Evolutionary conservation across 768 basidiomycete genomes (phyloP).

Genomic region (Mycena floridula): DNA sequence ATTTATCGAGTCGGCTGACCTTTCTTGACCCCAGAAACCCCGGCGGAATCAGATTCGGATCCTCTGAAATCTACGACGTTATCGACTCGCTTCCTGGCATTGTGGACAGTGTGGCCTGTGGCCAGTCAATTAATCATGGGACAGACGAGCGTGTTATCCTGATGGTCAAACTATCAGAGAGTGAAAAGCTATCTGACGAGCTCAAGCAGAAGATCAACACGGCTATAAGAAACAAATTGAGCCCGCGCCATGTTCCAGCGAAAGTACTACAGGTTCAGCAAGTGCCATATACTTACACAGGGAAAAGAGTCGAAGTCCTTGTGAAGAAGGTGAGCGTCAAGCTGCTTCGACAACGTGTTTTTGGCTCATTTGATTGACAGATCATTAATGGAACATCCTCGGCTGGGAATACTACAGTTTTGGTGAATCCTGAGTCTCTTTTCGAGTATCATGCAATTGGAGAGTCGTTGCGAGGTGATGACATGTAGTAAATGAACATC

Average conservation of each 20-base stretch:
- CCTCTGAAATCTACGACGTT: constrained; percentile 77
- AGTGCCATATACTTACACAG: constrained; percentile 76
- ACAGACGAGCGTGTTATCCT: constrained; percentile 72
- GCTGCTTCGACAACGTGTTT: constrained; percentile 10
- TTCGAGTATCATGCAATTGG: constrained; percentile 55
- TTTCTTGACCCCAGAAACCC: constrained; percentile 48
- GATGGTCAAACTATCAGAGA: constrained; percentile 60
- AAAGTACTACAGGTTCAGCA: constrained; percentile 63
- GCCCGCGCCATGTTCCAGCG: constrained; percentile 73
- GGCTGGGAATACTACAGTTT: too few species aligned
- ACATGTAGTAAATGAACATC: too few species aligned
- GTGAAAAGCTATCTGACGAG: constrained; percentile 39
- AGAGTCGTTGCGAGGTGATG: constrained; percentile 39
- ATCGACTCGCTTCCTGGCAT: constrained; percentile 55
- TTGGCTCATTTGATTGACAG: constrained; percentile 27
- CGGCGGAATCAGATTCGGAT: constrained; percentile 78
- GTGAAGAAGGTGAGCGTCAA: constrained; percentile 56
- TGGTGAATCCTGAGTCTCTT: constrained; percentile 72
- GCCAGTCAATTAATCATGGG: constrained; percentile 58
- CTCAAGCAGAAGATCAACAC: constrained; percentile 52
- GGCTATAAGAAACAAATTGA: constrained; percentile 57
- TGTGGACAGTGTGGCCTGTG: constrained; percentile 64
- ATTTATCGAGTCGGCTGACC: constrained; percentile 5
- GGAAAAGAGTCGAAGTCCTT: constrained; percentile 75
- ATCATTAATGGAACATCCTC: constrained; percentile 78